Percentiles rank a stretch among this genome's conserved stretches.
phyloP scores from a whole-genome alignment of 2,329 filamentous ascomycete species.

The Chrysoporthe austroafricana region DNA sequence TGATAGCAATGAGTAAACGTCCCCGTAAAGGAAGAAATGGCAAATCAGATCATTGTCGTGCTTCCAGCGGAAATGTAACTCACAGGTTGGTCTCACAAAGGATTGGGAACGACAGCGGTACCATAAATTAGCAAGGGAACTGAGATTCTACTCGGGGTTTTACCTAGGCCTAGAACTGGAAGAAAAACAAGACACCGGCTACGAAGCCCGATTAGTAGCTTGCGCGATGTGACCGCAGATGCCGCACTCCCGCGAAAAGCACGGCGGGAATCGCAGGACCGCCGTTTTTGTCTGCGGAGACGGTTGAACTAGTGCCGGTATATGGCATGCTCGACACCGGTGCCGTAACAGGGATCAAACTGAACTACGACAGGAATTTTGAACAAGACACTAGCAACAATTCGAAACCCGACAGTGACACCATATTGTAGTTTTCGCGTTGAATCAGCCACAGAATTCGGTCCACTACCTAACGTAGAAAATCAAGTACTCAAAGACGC shows the following conservation, averaged over 20 bases:
- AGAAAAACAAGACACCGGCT: background rate
- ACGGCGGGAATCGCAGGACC: background rate
- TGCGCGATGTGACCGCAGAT: background rate
- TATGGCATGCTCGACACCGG: background rate
- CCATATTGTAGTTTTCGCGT: background rate
- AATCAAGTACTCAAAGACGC: background rate
- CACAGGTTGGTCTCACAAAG: background rate
- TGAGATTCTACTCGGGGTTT: background rate
- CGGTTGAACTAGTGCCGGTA: background rate
- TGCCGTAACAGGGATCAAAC: background rate
- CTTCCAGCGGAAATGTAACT: background rate
- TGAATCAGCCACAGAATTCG: background rate
- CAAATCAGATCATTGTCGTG: background rate
- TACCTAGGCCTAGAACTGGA: background rate
- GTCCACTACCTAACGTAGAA: background rate
- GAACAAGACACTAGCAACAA: background rate
- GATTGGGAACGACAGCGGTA: background rate
- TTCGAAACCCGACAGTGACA: background rate
- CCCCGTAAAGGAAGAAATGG: background rate
- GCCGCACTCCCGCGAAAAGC: too few relatives aligned
- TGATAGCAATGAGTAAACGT: background rate
- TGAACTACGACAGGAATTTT: background rate
- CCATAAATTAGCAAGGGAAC: background rate
- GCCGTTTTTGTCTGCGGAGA: background rate
- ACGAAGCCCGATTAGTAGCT: background rate